Percentiles rank a stretch among this genome's conserved stretches.
phyloP scores from a whole-genome alignment of 192 early-diverging fungal genomes.

The Backusella luteola region DNA sequence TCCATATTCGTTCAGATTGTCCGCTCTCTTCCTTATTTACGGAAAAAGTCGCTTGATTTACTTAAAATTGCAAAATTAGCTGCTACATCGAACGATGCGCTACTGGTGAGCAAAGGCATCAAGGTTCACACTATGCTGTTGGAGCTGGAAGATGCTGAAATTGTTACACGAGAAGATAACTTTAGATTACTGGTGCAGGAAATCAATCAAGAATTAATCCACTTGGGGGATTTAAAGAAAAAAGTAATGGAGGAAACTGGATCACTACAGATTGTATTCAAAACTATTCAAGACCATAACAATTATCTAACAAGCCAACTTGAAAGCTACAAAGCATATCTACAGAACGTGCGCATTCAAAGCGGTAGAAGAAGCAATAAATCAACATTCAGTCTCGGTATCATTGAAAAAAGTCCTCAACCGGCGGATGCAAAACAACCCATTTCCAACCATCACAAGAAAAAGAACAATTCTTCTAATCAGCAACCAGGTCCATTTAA shows the following conservation, averaged over 20 bases:
- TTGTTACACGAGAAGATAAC: constrained; percentile 67
- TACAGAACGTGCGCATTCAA: constrained; percentile 89
- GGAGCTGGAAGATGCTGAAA: constrained; percentile 73
- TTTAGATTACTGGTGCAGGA: constrained; percentile 83
- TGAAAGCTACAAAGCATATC: constrained; percentile 91
- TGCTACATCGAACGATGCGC: constrained; percentile 76
- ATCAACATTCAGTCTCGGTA: constrained; percentile 46
- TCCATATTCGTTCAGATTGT: constrained; percentile 90
- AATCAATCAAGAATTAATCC: constrained; percentile 81
- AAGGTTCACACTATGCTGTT: constrained; percentile 90
- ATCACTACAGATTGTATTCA: constrained; percentile 80
- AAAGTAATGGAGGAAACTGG: constrained; percentile 80
- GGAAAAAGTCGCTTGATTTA: constrained; percentile 58
- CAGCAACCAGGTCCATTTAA: constrained; percentile 72
- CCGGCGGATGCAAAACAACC: constrained; percentile 3
- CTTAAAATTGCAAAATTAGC: constrained; percentile 72
- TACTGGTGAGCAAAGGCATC: constrained; percentile 87
- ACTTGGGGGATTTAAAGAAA: constrained; percentile 85
- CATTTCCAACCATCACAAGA: constrained; percentile 4
- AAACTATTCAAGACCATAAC: constrained; percentile 94
- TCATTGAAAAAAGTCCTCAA: constrained; percentile 53
- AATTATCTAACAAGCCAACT: constrained; percentile 85
- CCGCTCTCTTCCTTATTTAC: constrained; percentile 78
- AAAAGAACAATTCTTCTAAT: constrained; percentile 23
- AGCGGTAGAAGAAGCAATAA: constrained; percentile 40